These are phyloP conservation scores for Geotrichum phurueaensis DNA, from an alignment of 1,139 yeast genomes.

Conservation along the genomic window DNA sequence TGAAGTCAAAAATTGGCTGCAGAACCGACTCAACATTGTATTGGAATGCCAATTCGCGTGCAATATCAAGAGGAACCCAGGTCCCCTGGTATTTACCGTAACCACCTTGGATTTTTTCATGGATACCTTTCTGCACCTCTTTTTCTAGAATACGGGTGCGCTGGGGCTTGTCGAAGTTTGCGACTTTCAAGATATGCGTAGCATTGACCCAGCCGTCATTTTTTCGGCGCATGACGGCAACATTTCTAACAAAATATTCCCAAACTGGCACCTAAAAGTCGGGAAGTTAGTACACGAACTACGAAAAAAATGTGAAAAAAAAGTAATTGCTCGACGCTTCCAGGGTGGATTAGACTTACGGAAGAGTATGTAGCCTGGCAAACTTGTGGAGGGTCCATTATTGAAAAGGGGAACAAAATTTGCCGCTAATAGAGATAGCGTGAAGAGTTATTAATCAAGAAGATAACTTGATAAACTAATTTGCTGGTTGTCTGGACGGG, in stretches of 20 bases:
- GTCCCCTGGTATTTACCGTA: conserved; percentile 97
- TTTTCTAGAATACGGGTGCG: conserved; percentile 86
- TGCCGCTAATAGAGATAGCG: not conserved
- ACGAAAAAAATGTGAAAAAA: not conserved
- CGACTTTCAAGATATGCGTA: conserved; percentile 92
- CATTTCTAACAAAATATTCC: conserved; percentile 73
- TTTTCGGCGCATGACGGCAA: conserved; percentile 89
- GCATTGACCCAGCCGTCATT: conserved; percentile 95
- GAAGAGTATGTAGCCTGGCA: conserved; percentile 19
- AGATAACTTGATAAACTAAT: not conserved
- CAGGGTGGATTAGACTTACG: conserved; percentile 1
- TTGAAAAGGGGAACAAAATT: not conserved
- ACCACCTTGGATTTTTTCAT: conserved; percentile 95
- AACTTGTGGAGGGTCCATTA: conserved; percentile 14
- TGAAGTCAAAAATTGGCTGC: conserved; percentile 55
- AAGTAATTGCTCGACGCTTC: not conserved
- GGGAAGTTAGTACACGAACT: not conserved
- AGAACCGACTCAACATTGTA: conserved; percentile 66
- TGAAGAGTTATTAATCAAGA: not conserved
- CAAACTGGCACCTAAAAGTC: conserved; percentile 64
- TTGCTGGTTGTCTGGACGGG: not conserved
- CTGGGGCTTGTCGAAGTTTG: conserved; percentile 90
- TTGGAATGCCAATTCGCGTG: conserved; percentile 53
- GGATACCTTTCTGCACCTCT: conserved; percentile 80
- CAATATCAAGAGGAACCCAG: conserved; percentile 77